Evolutionary conservation across 192 early-diverging fungal genomes (phyloP).

Genomic region (Globomyces pollinis-pini): DNA sequence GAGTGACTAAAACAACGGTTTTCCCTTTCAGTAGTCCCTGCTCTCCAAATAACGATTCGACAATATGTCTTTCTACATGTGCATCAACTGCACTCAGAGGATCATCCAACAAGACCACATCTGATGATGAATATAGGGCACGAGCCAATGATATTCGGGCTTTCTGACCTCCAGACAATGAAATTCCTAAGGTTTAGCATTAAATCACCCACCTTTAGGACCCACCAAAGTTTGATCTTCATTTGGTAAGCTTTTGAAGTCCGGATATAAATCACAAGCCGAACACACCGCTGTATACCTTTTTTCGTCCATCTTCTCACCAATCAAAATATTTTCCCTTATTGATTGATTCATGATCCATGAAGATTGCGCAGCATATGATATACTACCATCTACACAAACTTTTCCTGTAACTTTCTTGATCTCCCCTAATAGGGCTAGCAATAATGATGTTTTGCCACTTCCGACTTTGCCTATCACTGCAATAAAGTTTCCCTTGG

Average conservation of each 20-base stretch:
- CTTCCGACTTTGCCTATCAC: constrained; percentile 25
- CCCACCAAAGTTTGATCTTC: constrained; percentile 91
- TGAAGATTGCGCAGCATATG: constrained; percentile 71
- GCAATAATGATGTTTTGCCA: constrained; percentile 27
- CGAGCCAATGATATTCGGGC: constrained; percentile 50
- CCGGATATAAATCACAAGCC: constrained; percentile 76
- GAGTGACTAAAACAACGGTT: constrained; percentile 84
- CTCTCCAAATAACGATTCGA: constrained; percentile 49
- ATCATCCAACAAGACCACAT: constrained; percentile 75
- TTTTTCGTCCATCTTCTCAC: constrained; percentile 56
- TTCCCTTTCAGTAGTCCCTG: constrained; percentile 61
- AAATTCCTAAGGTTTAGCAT: constrained; percentile 24
- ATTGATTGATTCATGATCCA: constrained; percentile 55
- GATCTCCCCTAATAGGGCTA: constrained; percentile 22
- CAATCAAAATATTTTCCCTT: constrained; percentile 76
- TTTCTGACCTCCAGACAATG: constrained; percentile 42
- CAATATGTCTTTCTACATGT: constrained; percentile 80
- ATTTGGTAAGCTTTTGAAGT: constrained; percentile 73
- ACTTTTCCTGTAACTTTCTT: not conserved
- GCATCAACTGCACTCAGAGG: constrained; percentile 90
- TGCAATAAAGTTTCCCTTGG: constrained; percentile 15
- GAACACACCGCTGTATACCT: constrained; percentile 74
- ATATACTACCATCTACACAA: constrained; percentile 34
- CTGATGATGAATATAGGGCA: constrained; percentile 63
- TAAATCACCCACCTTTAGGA: constrained; percentile 33